Conservation (phyloP, 768 basidiomycete genomes). For the Tubosaeta sp. region DNA sequence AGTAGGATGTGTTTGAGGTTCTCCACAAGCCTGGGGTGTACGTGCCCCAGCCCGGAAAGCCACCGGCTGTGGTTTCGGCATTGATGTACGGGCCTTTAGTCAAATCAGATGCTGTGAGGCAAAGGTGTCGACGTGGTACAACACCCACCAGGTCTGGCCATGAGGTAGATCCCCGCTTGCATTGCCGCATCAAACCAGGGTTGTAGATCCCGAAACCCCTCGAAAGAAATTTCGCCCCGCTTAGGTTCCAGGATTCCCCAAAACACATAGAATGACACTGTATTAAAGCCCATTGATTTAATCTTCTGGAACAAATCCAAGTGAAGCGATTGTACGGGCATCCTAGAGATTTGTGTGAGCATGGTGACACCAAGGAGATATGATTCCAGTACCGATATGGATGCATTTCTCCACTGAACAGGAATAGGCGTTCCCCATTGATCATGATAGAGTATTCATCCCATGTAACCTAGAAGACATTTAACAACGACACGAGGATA, state of each 20-base stretch:
- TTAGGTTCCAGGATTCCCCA: slow-evolving; percentile 47
- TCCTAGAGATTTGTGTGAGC: slow-evolving; percentile 7
- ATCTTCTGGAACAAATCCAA: slow-evolving; percentile 60
- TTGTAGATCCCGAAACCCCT: slow-evolving; percentile 39
- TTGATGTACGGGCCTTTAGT: slow-evolving; percentile 27
- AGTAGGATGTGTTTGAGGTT: slow-evolving; percentile 46
- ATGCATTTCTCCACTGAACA: slow-evolving; percentile 61
- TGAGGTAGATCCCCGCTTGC: slow-evolving; percentile 24
- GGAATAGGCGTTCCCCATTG: slow-evolving; percentile 51
- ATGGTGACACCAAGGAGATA: neutral
- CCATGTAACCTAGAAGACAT: slow-evolving; percentile 44
- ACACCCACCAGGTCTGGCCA: slow-evolving; percentile 24
- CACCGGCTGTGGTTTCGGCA: slow-evolving; percentile 32
- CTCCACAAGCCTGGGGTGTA: slow-evolving; percentile 48
- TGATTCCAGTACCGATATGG: slow-evolving; percentile 41
- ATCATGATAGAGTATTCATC: slow-evolving; percentile 58
- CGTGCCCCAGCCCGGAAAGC: slow-evolving; percentile 58
- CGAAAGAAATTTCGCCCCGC: slow-evolving; percentile 48
- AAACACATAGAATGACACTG: slow-evolving; percentile 54
- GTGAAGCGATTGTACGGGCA: slow-evolving; percentile 35
- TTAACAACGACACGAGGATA: neutral
- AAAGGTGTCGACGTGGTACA: neutral
- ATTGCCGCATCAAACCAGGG: slow-evolving; percentile 29
- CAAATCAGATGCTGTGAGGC: neutral
- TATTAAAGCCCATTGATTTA: slow-evolving; percentile 38